phyloP scores from a whole-genome alignment of 2,329 filamentous ascomycete genomes.

The Microdochium nivale region DNA sequence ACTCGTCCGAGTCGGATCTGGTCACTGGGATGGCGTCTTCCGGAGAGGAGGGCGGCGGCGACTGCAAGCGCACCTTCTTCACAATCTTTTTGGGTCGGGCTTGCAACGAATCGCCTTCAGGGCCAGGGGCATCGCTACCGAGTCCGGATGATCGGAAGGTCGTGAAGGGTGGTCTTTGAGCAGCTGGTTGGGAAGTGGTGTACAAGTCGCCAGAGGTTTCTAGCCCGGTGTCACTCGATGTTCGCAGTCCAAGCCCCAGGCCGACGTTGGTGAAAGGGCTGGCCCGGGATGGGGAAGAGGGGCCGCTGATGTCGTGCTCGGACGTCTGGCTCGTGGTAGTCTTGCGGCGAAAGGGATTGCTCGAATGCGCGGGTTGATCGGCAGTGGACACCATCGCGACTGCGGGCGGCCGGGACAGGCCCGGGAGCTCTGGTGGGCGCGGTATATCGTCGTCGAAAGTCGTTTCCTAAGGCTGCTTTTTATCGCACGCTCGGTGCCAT shows the following conservation, averaged over 20 bases:
- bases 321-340: slow-evolving; percentile 3
- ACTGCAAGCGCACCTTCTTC: slow-evolving; percentile 61
- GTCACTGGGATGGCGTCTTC: slow-evolving; percentile 33
- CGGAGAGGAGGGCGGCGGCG: slow-evolving; percentile 52
- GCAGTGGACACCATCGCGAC: slow-evolving; percentile 11
- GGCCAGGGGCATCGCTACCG: not conserved
- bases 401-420: not conserved
- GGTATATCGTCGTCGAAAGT: not conserved
- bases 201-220: not conserved
- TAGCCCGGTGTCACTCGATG: not conserved
- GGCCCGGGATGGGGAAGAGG: not conserved
- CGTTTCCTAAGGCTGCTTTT: not conserved
- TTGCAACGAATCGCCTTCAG: slow-evolving; percentile 16
- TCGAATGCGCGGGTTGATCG: slow-evolving; percentile 22
- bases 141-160: not conserved
- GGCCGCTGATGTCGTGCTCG: not conserved
- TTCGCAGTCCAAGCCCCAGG: not conserved
- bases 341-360: slow-evolving; percentile 40
- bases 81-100: slow-evolving; percentile 37
- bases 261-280: not conserved
- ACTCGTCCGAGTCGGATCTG: slow-evolving; percentile 9
- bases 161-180: not conserved
- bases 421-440: too few relatives aligned
- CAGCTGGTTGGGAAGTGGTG: not conserved
- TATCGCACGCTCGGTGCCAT: not conserved